Conservation (phyloP, 1,284 basidiomycete species). For the Amylostereum areolatum region DNA sequence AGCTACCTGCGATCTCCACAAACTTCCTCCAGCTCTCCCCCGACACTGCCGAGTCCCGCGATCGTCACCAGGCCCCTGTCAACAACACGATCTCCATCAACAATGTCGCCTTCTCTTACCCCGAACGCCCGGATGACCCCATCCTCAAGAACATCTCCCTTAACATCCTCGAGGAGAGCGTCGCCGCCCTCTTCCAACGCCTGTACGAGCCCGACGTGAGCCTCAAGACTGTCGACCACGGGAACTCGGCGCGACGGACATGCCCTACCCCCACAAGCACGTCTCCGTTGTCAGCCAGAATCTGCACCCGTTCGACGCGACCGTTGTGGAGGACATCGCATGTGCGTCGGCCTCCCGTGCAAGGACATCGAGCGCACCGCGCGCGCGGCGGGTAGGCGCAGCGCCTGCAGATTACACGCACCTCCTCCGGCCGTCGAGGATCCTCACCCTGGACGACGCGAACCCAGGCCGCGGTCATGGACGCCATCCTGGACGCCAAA, state of each 20-base stretch:
- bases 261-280: slow-evolving; percentile 69
- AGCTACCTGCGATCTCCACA: slow-evolving; percentile 74
- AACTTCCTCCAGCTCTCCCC: slow-evolving; percentile 57
- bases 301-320: slow-evolving; percentile 82
- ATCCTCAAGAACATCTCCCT: slow-evolving; percentile 68
- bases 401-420: slow-evolving; percentile 87
- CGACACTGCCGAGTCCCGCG: slow-evolving; percentile 62
- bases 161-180: slow-evolving; percentile 61
- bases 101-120: slow-evolving; percentile 78
- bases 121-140: slow-evolving; percentile 66
- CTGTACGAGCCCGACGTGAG: slow-evolving; percentile 78
- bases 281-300: slow-evolving; percentile 83
- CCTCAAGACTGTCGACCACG: slow-evolving; percentile 50
- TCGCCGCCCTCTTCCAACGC: slow-evolving; percentile 77
- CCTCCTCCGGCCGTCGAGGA: slow-evolving; percentile 66
- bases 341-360: slow-evolving; percentile 54
- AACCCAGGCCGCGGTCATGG: slow-evolving; percentile 79
- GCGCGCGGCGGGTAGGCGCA: slow-evolving; percentile 84
- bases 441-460: slow-evolving; percentile 89
- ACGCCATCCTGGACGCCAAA: slow-evolving; percentile 65
- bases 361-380: slow-evolving; percentile 68
- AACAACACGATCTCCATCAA: slow-evolving; percentile 62
- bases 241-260: slow-evolving; percentile 53
- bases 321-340: slow-evolving; percentile 80
- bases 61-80: slow-evolving; percentile 59